Evolutionary conservation across 257 asterid species (phyloP), one percentile per base, ranked within the genome.

Genomic region (Solanum lignicaule): DNA sequence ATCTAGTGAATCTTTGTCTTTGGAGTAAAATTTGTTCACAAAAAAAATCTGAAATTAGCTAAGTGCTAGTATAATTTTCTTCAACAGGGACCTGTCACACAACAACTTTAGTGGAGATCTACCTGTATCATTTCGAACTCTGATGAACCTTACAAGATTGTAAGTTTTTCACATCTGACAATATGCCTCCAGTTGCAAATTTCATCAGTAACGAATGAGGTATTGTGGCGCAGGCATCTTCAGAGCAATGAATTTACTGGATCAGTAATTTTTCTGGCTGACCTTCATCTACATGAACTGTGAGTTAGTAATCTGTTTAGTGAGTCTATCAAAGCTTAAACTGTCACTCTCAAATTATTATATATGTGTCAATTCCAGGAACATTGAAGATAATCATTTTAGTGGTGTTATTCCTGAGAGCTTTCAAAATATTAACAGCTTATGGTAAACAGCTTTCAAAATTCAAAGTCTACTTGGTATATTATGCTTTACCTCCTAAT

Each of bases 351-450:
- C 13, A 86, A 79, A 46, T 10, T 38, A 75, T 39, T 25, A 32
- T 55, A 55, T 39, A 62, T 86, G 46, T 9, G 9, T 86, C 62
- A 3, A 87, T 91, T 90, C 83, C 95, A 97, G 99, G 96, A 93
- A 97, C 91, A 94, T 97, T 27, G 95, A 93, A 91, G 98, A 96
- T 85, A 96, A 97, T 90, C 96, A 96, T 90, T 97, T 97, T 74
- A 96, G 99, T 90, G 99, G 99, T 83, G 94, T 95, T 38, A 97
- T 97, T 83, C 99, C 99, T 58, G 95, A 92, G 81, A 89, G 83
- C 79, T 96, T 97, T 90, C 97, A 96, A 87, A 73, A 83, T 35
- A 94, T 97, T 87, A 89, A 87, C 91, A 94, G 93, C 93, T 93
- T 97, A 91, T 88, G 98, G 99, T 94, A 87, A 86, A 88, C 65